Evolutionary conservation across 2,329 filamentous ascomycete genomes (phyloP), one percentile per base, ranked within the genome.

Genomic region (Coniella vitis): DNA sequence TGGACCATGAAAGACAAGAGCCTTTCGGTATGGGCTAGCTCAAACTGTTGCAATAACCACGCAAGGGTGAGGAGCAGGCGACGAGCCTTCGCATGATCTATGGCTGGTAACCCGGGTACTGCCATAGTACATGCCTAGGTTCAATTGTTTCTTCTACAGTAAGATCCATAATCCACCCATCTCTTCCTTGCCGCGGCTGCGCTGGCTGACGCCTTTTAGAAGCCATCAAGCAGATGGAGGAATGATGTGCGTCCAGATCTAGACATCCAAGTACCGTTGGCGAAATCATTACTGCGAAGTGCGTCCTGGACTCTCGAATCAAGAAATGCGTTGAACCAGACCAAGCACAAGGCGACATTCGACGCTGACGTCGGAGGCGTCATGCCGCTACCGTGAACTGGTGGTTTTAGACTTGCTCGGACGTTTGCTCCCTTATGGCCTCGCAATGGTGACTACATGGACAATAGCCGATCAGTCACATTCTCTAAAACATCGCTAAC

Each of bases 351-450:
- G 12, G 25, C 17, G 29, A 14, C 38, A 16, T 40, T 31, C 38
- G 38, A 43, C 16, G 10, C 10, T 43, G 40, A 43, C 40, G 40
- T 43, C 40, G 29, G 34, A 35, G 40, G 40, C 40, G 40, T 12
- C 25, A 17, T 41, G 17, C 14, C 34, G 34, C 16, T 36, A 10
- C 34, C 13, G 8, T 36, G 34, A 10, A 14, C 14, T 17, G 34
- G 9, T 5, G 16, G 34, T 13, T 7, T n/a, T 10, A 36, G 34
- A 17, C 34, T 14, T 14, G 5, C 34, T 36, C 13, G 34, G 14
- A 14, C 14, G 10, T 29, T 29, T 29, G 25, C 25, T 5, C 25
- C 25, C 25, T 29, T 14, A 36, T 36, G 5, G 13, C 34, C 34
- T 36, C 12, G 34, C 34, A 36, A 36, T 36, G 13, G 5, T 10